phyloP scores from a whole-genome alignment of 495 filamentous ascomycete genomes.

The Penicillium daleae region DNA sequence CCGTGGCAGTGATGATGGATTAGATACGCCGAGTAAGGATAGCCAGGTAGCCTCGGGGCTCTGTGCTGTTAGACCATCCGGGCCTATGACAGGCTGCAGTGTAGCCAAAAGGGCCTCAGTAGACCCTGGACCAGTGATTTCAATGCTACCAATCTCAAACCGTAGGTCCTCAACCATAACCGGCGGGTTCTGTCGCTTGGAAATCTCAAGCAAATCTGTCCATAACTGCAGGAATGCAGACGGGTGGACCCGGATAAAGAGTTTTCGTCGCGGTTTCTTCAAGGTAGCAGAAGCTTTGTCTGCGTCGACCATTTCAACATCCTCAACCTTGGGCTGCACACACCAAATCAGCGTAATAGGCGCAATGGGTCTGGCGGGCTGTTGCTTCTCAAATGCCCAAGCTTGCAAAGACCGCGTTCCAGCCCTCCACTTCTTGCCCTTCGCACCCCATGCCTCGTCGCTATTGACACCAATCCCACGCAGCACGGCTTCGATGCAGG shows the following conservation, averaged over 20 bases:
- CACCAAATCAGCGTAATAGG: conserved; percentile 77
- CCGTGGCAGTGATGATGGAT: conserved; percentile 73
- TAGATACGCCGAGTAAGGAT: conserved; percentile 69
- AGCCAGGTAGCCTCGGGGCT: conserved; percentile 61
- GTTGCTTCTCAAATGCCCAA: conserved; percentile 64
- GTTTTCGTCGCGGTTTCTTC: conserved; percentile 55
- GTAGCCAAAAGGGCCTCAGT: conserved; percentile 78
- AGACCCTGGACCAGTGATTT: conserved; percentile 80
- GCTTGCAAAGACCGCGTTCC: conserved; percentile 72
- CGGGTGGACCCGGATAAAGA: conserved; percentile 82
- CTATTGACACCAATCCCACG: conserved; percentile 60
- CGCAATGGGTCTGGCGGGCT: conserved; percentile 63
- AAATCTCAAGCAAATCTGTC: conserved; percentile 70
- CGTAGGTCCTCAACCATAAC: conserved; percentile 86
- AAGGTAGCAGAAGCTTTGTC: conserved; percentile 26
- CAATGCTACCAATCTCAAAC: conserved; percentile 93
- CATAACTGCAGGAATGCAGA: conserved; percentile 86
- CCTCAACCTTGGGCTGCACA: conserved; percentile 30
- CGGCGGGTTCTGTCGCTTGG: conserved; percentile 70
- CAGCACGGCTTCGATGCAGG: conserved; percentile 66
- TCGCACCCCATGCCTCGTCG: conserved; percentile 60
- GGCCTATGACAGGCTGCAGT: conserved; percentile 58
- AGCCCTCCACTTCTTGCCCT: conserved; percentile 71
- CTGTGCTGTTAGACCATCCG: conserved; percentile 31
- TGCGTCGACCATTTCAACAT: conserved; percentile 41